A percentile compares a stretch with the other conserved stretches of the same genome.
Conservation (phyloP, 2,329 filamentous ascomycete genomes). For the Paracoccidioides lutzii region DNA sequence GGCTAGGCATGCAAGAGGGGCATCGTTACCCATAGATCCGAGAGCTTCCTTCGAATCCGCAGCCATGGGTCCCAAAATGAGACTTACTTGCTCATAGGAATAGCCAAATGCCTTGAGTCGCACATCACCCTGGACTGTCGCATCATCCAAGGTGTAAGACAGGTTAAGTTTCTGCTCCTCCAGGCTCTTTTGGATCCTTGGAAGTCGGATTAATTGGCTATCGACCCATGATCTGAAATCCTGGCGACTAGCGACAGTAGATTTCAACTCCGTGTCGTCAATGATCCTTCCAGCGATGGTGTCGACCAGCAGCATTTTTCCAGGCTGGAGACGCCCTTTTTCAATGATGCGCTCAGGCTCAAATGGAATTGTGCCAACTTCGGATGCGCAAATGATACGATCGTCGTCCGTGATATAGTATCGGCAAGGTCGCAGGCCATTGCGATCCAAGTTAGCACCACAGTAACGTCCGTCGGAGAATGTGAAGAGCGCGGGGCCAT, state of each 20-base stretch:
- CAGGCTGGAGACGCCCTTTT: slow-evolving; percentile 86
- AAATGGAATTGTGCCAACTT: slow-evolving; percentile 85
- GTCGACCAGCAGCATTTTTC: slow-evolving; percentile 91
- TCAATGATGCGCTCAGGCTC: slow-evolving; percentile 83
- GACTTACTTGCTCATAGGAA: slow-evolving; percentile 85
- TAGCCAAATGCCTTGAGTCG: slow-evolving; percentile 81
- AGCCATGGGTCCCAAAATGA: slow-evolving; percentile 88
- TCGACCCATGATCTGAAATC: slow-evolving; percentile 86
- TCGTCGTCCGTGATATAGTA: slow-evolving; percentile 97
- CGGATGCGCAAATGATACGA: slow-evolving; percentile 91
- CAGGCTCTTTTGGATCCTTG: slow-evolving; percentile 52
- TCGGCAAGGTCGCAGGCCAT: slow-evolving; percentile 86
- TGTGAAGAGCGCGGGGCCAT: slow-evolving; percentile 90
- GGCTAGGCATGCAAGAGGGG: slow-evolving; percentile 82
- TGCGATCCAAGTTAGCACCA: slow-evolving; percentile 90
- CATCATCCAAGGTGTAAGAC: slow-evolving; percentile 52
- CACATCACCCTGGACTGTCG: slow-evolving; percentile 68
- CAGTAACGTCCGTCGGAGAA: slow-evolving; percentile 95
- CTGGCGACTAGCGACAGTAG: slow-evolving; percentile 69
- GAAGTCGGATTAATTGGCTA: slow-evolving; percentile 69
- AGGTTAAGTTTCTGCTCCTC: slow-evolving; percentile 46
- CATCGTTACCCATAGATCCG: slow-evolving; percentile 96
- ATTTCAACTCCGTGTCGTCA: slow-evolving; percentile 84
- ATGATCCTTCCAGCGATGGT: slow-evolving; percentile 85
- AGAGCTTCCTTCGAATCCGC: slow-evolving; percentile 94